These are phyloP conservation scores for Pseudocercospora eumusae DNA, from an alignment of 2,329 filamentous ascomycete genomes.

Conservation along the genomic window DNA sequence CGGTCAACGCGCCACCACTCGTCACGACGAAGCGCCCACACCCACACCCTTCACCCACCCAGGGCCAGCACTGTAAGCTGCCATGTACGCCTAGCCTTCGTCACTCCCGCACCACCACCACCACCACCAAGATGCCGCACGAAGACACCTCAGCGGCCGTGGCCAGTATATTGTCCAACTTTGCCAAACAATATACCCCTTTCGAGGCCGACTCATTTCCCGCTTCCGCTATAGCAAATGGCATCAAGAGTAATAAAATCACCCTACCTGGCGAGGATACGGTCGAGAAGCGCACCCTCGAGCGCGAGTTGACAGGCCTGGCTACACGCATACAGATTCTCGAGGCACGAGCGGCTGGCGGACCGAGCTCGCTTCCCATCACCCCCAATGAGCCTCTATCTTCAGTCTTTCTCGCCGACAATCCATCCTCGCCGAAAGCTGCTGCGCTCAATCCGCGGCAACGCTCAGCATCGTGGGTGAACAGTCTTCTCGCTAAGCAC, in stretches of 20 bases:
- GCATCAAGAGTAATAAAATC: constrained; percentile 56
- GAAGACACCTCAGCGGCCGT: constrained; percentile 40
- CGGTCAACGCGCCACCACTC: constrained; percentile 16
- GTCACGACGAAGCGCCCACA: constrained; percentile 28
- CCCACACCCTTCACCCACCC: constrained; percentile 18
- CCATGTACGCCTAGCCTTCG: constrained; percentile 24
- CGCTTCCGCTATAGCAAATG: constrained; percentile 53
- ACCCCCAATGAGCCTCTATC: constrained; percentile 70
- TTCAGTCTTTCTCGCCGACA: constrained; percentile 60
- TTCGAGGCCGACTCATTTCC: constrained; percentile 48
- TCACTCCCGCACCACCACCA: constrained; percentile 14
- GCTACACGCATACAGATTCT: constrained; percentile 76
- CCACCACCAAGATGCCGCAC: constrained; percentile 31
- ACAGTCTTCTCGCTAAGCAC: constrained; percentile 57
- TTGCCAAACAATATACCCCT: constrained; percentile 52
- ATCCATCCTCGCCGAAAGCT: constrained; percentile 41
- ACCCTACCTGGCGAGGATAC: constrained; percentile 76
- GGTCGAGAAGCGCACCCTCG: constrained; percentile 73
- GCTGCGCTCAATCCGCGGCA: constrained; percentile 35
- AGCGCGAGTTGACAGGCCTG: constrained; percentile 79
- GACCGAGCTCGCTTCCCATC: constrained; percentile 61
- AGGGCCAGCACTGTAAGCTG: constrained; percentile 22
- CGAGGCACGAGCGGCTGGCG: constrained; percentile 69
- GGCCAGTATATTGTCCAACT: constrained; percentile 49
- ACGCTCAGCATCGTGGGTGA: constrained; percentile 49